Evolutionary conservation across 805 yeast species (phyloP), one percentile per base, ranked within the genome.

Genomic region (Ogataea paradorogensis): DNA sequence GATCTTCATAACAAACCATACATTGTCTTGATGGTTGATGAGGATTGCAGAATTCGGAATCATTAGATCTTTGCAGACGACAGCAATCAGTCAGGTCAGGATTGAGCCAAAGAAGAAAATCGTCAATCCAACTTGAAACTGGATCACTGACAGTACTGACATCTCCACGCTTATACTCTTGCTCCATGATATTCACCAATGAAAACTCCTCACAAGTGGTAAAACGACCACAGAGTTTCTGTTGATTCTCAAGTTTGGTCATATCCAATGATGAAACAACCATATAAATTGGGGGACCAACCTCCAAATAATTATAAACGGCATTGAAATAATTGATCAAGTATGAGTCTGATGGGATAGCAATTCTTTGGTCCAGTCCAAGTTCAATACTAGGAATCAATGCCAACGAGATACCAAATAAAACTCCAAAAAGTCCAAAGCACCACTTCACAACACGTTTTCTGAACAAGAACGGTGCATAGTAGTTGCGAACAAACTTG

Each of bases 251-350:
- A 33, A 85, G 65, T 10, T 61, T 42, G 0, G 91, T 85, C 5
- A 84, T 70, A 52, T 86, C 82, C 33, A 78, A 56, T 37, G 76
- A 80, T 31, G 77, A 74, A n/a, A 86, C 78, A 16, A 93, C 88
- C 61, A 89, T 84, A 55, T 84, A 93, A 1, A 86, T 73, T 0
- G 99, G 99, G 1, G 99, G 96, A 0, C 98, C 99, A 7, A 84
- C 84, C 43, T 83, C 81, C 45, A 91, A 68, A 56, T 80, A 84
- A 1, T 71, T 62, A 56, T 82, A 84, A 3, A 89, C 69, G 38
- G 90, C 87, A 48, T 82, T 68, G 65, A 86, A 91, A 60, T 91
- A 93, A 38, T 78, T 74, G 27, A 89, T 80, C 55, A 93, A 62
- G 54, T 89, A 87, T 0, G 97, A 90, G 38, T 76, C 89, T 2